Evolutionary conservation across 2,329 filamentous ascomycete species (phyloP).

Genomic region (Talaromyces sp.): DNA sequence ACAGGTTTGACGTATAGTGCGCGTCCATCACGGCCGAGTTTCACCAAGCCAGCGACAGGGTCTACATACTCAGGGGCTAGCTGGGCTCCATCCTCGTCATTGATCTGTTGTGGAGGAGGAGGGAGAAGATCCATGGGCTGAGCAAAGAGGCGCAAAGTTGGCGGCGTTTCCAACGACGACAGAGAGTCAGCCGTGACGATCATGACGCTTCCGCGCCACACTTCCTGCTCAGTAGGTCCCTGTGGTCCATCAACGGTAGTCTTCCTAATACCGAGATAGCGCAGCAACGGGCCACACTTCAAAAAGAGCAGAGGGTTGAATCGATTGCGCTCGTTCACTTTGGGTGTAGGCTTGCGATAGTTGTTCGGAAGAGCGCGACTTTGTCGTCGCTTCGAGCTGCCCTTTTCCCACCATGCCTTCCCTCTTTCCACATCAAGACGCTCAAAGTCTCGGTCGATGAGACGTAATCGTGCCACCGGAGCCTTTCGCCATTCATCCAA

Average conservation of each 20-base stretch:
- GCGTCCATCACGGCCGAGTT: constrained; percentile 77
- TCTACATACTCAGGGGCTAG: constrained; percentile 79
- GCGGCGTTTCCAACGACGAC: constrained; percentile 76
- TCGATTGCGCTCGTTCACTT: constrained; percentile 49
- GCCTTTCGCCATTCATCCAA: constrained; percentile 66
- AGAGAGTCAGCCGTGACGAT: constrained; percentile 85
- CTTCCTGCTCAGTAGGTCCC: constrained; percentile 59
- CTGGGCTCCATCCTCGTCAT: constrained; percentile 55
- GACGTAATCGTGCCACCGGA: constrained; percentile 59
- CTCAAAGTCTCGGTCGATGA: constrained; percentile 59
- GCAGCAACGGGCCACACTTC: constrained; percentile 83
- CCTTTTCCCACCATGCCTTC: constrained; percentile 75
- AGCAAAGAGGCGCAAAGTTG: constrained; percentile 77
- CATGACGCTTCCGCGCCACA: constrained; percentile 93
- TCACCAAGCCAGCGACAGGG: constrained; percentile 81
- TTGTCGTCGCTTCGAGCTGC: constrained; percentile 45
- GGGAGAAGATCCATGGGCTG: constrained; percentile 81
- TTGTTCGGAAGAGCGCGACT: constrained; percentile 43
- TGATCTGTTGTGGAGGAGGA: constrained; percentile 68
- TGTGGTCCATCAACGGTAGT: constrained; percentile 33
- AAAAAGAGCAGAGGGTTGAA: constrained; percentile 84
- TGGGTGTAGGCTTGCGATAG: constrained; percentile 34
- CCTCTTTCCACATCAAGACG: constrained; percentile 48
- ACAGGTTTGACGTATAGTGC: constrained; percentile 85
- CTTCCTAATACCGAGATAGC: constrained; percentile 81